Conservation (phyloP, 2,329 filamentous ascomycete genomes). For the Didymella exigua region DNA sequence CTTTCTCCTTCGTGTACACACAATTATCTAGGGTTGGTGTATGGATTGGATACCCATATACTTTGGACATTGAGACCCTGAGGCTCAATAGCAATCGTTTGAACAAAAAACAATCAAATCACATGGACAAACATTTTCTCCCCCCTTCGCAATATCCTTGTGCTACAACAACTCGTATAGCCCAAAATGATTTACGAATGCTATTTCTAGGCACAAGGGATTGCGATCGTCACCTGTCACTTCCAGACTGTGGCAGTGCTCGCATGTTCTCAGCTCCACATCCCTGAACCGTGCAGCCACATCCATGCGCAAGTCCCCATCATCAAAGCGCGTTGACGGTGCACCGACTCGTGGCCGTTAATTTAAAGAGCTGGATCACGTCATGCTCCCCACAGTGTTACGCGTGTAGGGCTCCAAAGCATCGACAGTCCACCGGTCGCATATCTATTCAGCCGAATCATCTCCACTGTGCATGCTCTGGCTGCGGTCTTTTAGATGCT, state of each 20-base stretch:
- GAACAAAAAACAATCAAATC: conserved; percentile 14
- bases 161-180: conserved; percentile 3
- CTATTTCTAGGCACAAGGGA: conserved; percentile 5
- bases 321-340: conserved; percentile 13
- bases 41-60: conserved; percentile 26
- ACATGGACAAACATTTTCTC: neutral
- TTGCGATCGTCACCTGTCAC: conserved; percentile 7
- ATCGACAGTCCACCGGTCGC: neutral
- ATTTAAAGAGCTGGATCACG: conserved; percentile 1
- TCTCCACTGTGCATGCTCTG: neutral
- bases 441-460: neutral
- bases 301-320: conserved; percentile 2
- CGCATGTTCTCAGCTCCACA: conserved; percentile 12
- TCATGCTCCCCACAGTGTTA: conserved; percentile 13
- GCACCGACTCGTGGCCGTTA: conserved; percentile 9
- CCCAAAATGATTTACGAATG: neutral
- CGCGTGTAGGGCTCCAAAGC: neutral
- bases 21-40: conserved; percentile 18
- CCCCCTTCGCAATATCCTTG: conserved; percentile 15
- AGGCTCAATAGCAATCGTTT: conserved; percentile 19
- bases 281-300: conserved; percentile 15
- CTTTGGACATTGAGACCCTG: conserved; percentile 20
- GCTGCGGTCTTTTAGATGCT: neutral
- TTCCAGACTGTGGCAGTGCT: conserved; percentile 12
- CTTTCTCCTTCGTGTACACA: conserved; percentile 35